Evolutionary conservation across 805 yeast species (phyloP).

Genomic region (Metschnikowia anglica): DNA sequence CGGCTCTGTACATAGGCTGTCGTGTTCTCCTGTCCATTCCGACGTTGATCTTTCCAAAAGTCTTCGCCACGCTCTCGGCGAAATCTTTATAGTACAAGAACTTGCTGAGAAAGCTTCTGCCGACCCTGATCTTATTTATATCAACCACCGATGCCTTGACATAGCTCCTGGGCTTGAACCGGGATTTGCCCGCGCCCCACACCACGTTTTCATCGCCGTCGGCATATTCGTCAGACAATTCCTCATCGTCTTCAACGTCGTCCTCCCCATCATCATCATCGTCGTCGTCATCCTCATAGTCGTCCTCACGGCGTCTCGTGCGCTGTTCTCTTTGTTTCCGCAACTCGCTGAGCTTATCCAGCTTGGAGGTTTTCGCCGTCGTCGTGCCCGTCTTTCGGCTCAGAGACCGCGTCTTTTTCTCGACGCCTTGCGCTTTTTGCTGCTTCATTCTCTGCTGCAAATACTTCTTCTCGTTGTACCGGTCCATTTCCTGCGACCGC

Average conservation of each 20-base stretch:
- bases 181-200: slow-evolving; percentile 34
- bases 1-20: slow-evolving; percentile 74
- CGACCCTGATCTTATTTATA: slow-evolving; percentile 70
- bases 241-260: slow-evolving; percentile 41
- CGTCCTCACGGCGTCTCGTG: slow-evolving; percentile 35
- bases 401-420: slow-evolving; percentile 37
- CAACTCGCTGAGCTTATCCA: slow-evolving; percentile 65
- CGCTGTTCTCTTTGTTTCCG: slow-evolving; percentile 73
- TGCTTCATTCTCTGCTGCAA: slow-evolving; percentile 79
- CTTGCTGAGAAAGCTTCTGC: slow-evolving; percentile 72
- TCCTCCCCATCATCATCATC: slow-evolving; percentile 24
- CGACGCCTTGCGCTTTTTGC: slow-evolving; percentile 34
- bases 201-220: slow-evolving; percentile 33
- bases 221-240: slow-evolving; percentile 37
- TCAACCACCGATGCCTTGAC: slow-evolving; percentile 57
- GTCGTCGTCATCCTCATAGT: slow-evolving; percentile 25
- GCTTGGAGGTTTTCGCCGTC: slow-evolving; percentile 35
- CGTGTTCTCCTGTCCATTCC: slow-evolving; percentile 66
- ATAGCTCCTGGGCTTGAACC: slow-evolving; percentile 26
- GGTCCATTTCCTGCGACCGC: slow-evolving; percentile 88
- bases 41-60: slow-evolving; percentile 80
- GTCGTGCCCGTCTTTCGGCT: slow-evolving; percentile 27
- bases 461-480: slow-evolving; percentile 77
- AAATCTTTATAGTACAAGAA: slow-evolving; percentile 83
- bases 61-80: slow-evolving; percentile 63